These are phyloP conservation scores for Medicago arabica DNA, from an alignment of 306 rosid species.

Conservation along the genomic window DNA sequence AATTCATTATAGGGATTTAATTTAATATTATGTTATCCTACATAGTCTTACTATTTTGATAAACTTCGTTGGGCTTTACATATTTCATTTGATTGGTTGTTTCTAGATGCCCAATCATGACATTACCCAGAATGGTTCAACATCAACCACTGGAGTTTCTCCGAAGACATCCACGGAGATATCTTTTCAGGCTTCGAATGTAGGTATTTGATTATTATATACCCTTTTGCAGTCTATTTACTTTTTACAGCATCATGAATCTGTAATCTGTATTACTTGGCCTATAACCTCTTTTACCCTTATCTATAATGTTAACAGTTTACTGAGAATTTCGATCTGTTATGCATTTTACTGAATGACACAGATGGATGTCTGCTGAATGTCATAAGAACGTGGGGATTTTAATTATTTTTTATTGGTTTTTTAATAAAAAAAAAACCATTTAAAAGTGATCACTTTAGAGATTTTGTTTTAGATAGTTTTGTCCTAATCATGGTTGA, in stretches of 20 bases:
- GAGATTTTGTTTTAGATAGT: constrained; percentile 18
- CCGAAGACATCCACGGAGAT: constrained; percentile 55
- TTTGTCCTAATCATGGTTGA: neutral
- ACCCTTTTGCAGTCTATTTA: constrained; percentile 9
- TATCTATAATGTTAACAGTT: constrained; percentile 31
- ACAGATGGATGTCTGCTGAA: constrained; percentile 12
- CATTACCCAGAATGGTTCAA: constrained; percentile 58
- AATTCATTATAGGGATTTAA: constrained; percentile 14
- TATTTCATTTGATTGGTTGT: constrained; percentile 39
- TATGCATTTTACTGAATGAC: constrained; percentile 20
- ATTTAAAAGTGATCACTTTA: constrained; percentile 1
- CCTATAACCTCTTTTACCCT: constrained; percentile 15
- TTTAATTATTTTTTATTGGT: neutral
- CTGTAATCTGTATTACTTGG: constrained; percentile 12
- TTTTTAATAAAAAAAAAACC: neutral
- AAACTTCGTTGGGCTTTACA: constrained; percentile 29
- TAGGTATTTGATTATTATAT: constrained; percentile 52
- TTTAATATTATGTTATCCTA: constrained; percentile 10
- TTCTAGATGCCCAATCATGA: constrained; percentile 58
- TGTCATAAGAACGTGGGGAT: too few species aligned
- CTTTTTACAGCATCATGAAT: constrained; percentile 27
- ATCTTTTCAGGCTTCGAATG: constrained; percentile 62
- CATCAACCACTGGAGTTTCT: constrained; percentile 65
- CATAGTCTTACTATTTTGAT: constrained; percentile 27
- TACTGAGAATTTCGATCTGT: neutral